Evolutionary conservation across 2,329 filamentous ascomycete genomes (phyloP).

Genomic region (Pleomassaria siparia): DNA sequence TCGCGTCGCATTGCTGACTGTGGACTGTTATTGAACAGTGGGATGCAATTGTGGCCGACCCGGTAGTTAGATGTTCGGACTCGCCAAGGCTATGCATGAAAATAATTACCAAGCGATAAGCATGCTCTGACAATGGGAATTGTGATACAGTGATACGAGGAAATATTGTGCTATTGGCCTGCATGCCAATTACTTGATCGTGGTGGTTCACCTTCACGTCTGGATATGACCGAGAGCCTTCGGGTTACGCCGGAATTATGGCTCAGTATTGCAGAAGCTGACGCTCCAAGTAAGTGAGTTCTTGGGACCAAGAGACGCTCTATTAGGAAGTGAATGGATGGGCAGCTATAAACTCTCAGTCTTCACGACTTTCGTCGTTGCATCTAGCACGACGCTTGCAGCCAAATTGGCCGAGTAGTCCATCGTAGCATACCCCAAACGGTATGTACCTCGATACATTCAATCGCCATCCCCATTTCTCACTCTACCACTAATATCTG

Average conservation of each 20-base stretch:
- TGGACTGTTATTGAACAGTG: background rate
- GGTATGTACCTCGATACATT: background rate
- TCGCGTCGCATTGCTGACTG: slow-evolving; percentile 5
- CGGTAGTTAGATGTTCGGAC: background rate
- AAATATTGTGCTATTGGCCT: background rate
- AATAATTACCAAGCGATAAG: slow-evolving; percentile 1
- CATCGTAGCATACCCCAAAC: slow-evolving; percentile 29
- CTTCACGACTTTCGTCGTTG: slow-evolving; percentile 19
- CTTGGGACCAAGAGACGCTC: background rate
- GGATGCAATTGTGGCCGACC: background rate
- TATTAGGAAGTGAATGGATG: background rate
- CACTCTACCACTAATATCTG: too few relatives aligned
- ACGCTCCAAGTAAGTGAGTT: background rate
- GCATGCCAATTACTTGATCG: background rate
- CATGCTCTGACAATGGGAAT: background rate
- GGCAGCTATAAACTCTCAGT: slow-evolving; percentile 14
- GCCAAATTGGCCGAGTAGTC: slow-evolving; percentile 27
- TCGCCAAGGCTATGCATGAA: background rate
- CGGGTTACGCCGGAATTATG: background rate
- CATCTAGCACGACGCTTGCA: slow-evolving; percentile 17
- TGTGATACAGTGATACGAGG: background rate
- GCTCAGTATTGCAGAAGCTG: background rate
- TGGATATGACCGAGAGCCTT: background rate
- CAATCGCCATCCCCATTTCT: background rate
- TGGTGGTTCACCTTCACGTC: background rate